Evolutionary conservation across 768 basidiomycete genomes (phyloP), one percentile per base, ranked within the genome.

Genomic region (Gymnopilus dilepis): DNA sequence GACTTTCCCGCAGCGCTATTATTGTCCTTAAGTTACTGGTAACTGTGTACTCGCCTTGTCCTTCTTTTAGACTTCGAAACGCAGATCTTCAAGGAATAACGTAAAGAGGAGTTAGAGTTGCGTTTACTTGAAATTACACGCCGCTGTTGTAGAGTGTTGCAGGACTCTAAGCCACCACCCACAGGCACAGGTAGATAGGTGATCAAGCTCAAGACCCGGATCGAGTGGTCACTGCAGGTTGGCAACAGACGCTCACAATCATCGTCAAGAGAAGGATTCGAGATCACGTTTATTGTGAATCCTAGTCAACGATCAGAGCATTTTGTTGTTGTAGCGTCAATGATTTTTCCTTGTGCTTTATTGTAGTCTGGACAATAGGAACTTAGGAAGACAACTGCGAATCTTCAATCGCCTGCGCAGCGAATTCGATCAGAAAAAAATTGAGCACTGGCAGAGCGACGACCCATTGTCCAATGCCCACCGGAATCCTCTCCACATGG

Each of bases 31-130:
- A 6, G 31, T 28, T 31, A 6, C 6, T 50, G n/a, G n/a, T n/a
- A n/a, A n/a, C n/a, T n/a, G n/a, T n/a, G n/a, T n/a, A n/a, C 15
- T 50, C 26, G 11, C 47, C 47, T 50, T 50, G 47, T 50, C 47
- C 47, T 31, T 50, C 17, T 50, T 50, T 50, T 26, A 31, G 47
- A 50, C 17, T 28, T 50, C 3, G 5, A n/a, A n/a, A 50, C 28
- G 28, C 28, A 28, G 19, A 17, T 50, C 30, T 37, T 9, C 34
- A 37, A 37, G 34, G 34, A n/a, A 13, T 31, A 50, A 50, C 47
- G 43, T 47, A 47, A 47, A 13, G 11, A 47, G 43, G 26, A 45
- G 43, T 41, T 45, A n/a, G n/a, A n/a, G n/a, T n/a, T n/a, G n/a
- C n/a, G n/a, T n/a, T n/a, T n/a, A n/a, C n/a, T n/a, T n/a, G n/a